Conservation (phyloP, 139 green algal genomes). For the Chlorella sorokiniana region DNA sequence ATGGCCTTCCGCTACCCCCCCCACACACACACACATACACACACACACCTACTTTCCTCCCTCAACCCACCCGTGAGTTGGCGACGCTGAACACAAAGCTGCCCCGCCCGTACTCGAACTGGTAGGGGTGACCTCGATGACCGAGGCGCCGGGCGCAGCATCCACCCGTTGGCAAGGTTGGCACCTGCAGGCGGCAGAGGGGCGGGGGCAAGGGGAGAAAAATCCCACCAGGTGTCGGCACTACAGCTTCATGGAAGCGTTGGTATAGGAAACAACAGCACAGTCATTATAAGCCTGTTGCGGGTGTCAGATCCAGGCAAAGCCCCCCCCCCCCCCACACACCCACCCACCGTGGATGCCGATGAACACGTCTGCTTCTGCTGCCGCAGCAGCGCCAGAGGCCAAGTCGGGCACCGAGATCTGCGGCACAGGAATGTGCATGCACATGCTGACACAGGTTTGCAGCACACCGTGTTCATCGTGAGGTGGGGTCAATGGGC, state of each 20-base stretch:
- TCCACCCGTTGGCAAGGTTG: conserved; percentile 33
- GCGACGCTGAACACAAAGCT: conserved; percentile 15
- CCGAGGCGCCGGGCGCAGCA: conserved; percentile 16
- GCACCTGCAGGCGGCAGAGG: neutral
- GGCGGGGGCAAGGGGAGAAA: too few species aligned
- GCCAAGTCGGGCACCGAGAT: conserved; percentile 1
- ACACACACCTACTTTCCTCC: neutral
- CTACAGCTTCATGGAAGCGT: too few species aligned
- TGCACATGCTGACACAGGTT: too few species aligned
- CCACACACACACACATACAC: neutral
- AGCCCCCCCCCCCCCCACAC: too few species aligned
- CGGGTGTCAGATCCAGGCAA: too few species aligned
- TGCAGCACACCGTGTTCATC: too few species aligned
- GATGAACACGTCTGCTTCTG: conserved; percentile 22
- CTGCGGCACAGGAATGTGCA: neutral
- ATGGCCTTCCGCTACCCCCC: neutral
- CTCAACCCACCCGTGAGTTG: neutral
- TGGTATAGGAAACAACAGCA: too few species aligned
- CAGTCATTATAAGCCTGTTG: too few species aligned
- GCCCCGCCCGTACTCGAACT: conserved; percentile 15
- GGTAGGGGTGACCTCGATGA: conserved; percentile 25
- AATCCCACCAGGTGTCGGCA: too few species aligned
- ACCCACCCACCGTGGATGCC: conserved; percentile 27
- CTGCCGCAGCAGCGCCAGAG: neutral
- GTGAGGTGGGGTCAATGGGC: too few species aligned